Base-by-base conservation (phyloP, 305 asterid species). In the Fraxinus xanthoxyloides region DNA sequence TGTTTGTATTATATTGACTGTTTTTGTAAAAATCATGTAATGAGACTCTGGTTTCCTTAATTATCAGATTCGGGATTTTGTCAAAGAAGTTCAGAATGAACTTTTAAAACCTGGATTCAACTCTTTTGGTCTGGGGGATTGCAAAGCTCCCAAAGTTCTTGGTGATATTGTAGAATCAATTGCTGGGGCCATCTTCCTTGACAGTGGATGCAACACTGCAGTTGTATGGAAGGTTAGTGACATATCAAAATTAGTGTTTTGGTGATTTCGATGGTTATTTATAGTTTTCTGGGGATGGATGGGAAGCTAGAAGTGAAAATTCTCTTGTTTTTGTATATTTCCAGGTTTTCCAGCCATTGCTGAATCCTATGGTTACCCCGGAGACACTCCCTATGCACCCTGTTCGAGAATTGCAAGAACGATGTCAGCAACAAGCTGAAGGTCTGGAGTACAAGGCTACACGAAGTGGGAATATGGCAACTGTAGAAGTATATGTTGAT, bases 311-410 rank as follows among this genome's bases (percentile, higher is more conserved):
- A 80, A 72, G 32, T 72, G 48, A 70, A 77, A 82, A 69, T 82
- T 79, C 13, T 69, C 51, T 36, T 8, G 72, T 77, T 81, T 82
- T 54, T 85, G 63, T 79, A 19, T 82, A 63, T 31, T 79, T 77
- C 70, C 83, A 97, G 99, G 98, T 93, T 26, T 95, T 97, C 75
- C 98, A 90, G 84, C 98, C 99, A 12, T 80, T 97, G 80, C 80
- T 97, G 94, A 81, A 95, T 84, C 99, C 99, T 65, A 93, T 97
- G 97, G 99, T 97, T 79, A 94, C 98, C 54, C 99, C 98, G 23
- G 97, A 94, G 85, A 97, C 98, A 24, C 97, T 97, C 77, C 99
- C 98, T 21, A 97, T 97, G 98, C 99, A 97, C 86, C 99, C 98
- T 1, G 99, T 97, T 69, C 84, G 98, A 77, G 99, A 97, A 87